Evolutionary conservation across 208 protist genomes (phyloP).

Genomic region (Leishmania mexicana): DNA sequence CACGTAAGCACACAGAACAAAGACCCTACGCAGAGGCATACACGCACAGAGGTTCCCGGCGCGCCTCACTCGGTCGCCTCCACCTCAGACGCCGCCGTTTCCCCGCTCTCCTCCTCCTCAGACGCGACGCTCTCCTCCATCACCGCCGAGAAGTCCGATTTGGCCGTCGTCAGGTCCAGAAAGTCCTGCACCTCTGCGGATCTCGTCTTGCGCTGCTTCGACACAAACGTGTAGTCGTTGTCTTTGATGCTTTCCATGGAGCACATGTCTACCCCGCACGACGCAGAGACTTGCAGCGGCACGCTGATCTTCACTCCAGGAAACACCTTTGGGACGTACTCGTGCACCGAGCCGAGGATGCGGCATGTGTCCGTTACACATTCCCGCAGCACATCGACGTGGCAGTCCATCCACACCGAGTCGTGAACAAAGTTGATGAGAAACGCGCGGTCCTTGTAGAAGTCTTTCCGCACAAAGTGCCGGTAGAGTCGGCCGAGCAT

Average conservation of each 20-base stretch:
- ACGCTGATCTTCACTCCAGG: constrained; percentile 70
- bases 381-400: constrained; percentile 72
- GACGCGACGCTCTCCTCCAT: constrained; percentile 15
- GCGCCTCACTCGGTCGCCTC: not conserved
- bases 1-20: not conserved
- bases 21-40: not conserved
- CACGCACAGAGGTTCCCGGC: not conserved
- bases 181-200: constrained; percentile 26
- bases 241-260: constrained; percentile 62
- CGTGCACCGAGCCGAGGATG: constrained; percentile 68
- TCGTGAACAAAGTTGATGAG: constrained; percentile 92
- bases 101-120: constrained; percentile 3
- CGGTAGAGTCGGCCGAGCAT: constrained; percentile 86
- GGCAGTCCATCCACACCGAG: constrained; percentile 91
- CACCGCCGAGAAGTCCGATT: constrained; percentile 19
- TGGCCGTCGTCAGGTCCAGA: constrained; percentile 20
- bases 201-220: constrained; percentile 27
- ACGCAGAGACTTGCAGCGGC: constrained; percentile 67
- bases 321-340: constrained; percentile 75
- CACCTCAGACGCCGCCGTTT: not conserved
- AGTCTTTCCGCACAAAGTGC: constrained; percentile 63
- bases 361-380: constrained; percentile 62
- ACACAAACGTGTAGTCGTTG: constrained; percentile 46
- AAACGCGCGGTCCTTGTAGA: constrained; percentile 70
- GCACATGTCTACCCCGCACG: constrained; percentile 83